Evolutionary conservation across 441 rosid genomes (phyloP).

Genomic region (Gossypium lobatum): DNA sequence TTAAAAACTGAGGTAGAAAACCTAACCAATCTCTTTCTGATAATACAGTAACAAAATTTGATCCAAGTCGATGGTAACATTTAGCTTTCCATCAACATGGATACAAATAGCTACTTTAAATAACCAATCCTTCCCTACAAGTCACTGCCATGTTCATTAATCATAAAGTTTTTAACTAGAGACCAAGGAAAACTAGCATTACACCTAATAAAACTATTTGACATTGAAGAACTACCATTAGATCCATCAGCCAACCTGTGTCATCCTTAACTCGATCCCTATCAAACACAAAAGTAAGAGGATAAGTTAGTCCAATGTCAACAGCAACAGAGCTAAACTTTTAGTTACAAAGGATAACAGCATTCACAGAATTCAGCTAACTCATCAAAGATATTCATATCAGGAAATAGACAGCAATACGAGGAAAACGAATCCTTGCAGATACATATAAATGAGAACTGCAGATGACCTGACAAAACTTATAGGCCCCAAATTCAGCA

Average conservation of each 20-base stretch:
- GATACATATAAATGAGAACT: neutral
- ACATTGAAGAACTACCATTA: slow-evolving; percentile 8
- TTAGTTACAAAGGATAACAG: neutral
- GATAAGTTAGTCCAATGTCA: neutral
- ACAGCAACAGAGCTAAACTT: neutral
- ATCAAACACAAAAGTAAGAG: neutral
- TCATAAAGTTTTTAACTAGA: neutral
- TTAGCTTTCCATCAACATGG: neutral
- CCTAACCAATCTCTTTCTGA: neutral
- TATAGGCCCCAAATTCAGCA: neutral
- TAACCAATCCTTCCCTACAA: neutral
- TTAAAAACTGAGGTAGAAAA: neutral
- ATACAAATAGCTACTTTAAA: neutral
- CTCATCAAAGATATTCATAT: neutral
- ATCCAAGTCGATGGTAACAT: neutral
- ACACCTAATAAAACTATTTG: neutral
- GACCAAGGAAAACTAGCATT: neutral
- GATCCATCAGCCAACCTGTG: slow-evolving; percentile 3
- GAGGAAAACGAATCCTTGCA: neutral
- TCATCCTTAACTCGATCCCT: slow-evolving; percentile 9
- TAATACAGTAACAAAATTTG: neutral
- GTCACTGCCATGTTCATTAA: neutral
- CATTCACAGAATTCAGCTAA: neutral
- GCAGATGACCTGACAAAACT: neutral
- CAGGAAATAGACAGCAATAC: neutral